phyloP scores from a whole-genome alignment of 179 eudicot species.

The Beta corolliflora region DNA sequence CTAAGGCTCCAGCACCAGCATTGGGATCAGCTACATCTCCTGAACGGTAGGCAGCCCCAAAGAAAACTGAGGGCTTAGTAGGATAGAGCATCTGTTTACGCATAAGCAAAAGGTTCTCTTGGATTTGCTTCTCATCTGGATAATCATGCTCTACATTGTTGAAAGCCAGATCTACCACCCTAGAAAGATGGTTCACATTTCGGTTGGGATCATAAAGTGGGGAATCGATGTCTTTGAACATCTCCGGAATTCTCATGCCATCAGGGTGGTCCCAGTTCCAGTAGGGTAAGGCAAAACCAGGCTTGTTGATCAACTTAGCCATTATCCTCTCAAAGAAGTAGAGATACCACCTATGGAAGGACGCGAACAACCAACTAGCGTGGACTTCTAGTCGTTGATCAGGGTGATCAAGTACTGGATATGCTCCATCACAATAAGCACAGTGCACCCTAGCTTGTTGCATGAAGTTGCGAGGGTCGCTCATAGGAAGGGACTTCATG shows the following conservation, averaged over 20 bases:
- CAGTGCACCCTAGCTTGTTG: conserved; percentile 24
- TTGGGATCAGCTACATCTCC: background rate
- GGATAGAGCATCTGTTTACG: conserved; percentile 10
- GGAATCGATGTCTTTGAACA: conserved; percentile 4
- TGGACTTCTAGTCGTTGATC: conserved; percentile 1
- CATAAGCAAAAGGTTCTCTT: conserved; percentile 1
- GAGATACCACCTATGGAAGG: conserved; percentile 25
- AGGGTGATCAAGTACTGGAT: background rate
- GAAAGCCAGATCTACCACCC: background rate
- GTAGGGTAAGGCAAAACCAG: conserved; percentile 13
- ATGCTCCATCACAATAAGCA: conserved; percentile 27
- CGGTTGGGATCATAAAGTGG: background rate
- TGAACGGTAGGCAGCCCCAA: background rate
- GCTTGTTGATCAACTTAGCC: conserved; percentile 9
- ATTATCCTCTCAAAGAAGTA: conserved; percentile 26
- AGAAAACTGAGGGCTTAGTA: background rate
- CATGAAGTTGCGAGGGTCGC: conserved; percentile 14
- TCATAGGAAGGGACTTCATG: conserved; percentile 11
- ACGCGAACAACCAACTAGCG: conserved; percentile 9
- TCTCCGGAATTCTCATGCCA: conserved; percentile 14
- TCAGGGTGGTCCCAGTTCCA: conserved; percentile 29
- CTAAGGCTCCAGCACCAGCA: background rate
- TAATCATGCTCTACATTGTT: background rate
- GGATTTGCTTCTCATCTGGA: conserved; percentile 5
- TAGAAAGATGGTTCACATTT: background rate